Evolutionary conservation across 805 yeast species (phyloP).

Genomic region (Myxozyma mucilagina): DNA sequence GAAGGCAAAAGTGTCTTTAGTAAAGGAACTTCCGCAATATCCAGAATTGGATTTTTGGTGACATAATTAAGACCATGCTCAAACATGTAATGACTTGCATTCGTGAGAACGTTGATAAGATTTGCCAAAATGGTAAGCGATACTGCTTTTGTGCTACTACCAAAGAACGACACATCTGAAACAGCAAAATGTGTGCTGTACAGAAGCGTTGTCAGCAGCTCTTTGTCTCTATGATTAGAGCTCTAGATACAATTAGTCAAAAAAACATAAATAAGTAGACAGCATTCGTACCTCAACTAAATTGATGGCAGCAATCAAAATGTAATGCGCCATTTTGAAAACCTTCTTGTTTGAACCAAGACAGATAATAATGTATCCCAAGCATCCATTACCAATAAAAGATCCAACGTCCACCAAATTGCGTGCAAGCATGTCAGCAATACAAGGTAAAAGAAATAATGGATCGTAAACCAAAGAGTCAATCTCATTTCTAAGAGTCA

Average conservation of each 20-base stretch:
- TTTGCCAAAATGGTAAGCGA: conserved; percentile 50
- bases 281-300: conserved; percentile 14
- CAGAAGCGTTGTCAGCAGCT: conserved; percentile 55
- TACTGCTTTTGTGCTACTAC: not conserved
- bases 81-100: conserved; percentile 73
- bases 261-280: not conserved
- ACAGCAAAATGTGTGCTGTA: conserved; percentile 36
- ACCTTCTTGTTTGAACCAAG: conserved; percentile 33
- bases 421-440: conserved; percentile 13
- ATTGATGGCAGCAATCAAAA: not conserved
- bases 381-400: conserved; percentile 56
- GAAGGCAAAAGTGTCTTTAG: conserved; percentile 7
- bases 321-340: conserved; percentile 3
- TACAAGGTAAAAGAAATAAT: conserved; percentile 14
- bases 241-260: conserved; percentile 35
- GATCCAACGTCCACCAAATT: conserved; percentile 52
- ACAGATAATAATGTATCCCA: conserved; percentile 50
- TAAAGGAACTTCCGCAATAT: conserved; percentile 12
- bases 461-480: conserved; percentile 24
- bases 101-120: conserved; percentile 56
- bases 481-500: not conserved
- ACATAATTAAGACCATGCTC: conserved; percentile 51
- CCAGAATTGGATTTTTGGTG: conserved; percentile 3
- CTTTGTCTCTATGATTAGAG: conserved; percentile 56
- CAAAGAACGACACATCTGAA: not conserved